Conservation (phyloP, 2,329 filamentous ascomycete genomes). For the Penicillium italicum region DNA sequence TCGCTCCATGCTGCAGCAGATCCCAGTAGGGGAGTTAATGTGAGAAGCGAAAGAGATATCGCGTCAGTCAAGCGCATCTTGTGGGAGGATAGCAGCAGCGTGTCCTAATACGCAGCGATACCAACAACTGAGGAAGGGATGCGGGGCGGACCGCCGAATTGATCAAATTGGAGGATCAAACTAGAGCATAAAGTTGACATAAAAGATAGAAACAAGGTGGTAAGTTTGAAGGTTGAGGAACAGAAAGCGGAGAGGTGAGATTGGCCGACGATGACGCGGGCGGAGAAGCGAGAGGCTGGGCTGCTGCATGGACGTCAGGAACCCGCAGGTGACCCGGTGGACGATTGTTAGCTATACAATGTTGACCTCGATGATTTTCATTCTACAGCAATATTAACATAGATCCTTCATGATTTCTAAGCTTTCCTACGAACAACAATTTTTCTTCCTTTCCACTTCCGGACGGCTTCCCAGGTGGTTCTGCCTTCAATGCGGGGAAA, state of each 20-base stretch:
- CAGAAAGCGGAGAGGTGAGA: slow-evolving; percentile 18
- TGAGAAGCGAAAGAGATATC: slow-evolving; percentile 24
- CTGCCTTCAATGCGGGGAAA: slow-evolving; percentile 3
- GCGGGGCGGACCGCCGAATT: slow-evolving; percentile 6
- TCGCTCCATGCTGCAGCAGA: slow-evolving; percentile 41
- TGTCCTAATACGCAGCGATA: slow-evolving; percentile 2
- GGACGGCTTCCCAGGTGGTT: neutral
- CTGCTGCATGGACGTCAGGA: slow-evolving; percentile 20
- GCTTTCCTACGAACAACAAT: neutral
- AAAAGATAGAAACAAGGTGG: slow-evolving; percentile 2
- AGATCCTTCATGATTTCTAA: neutral
- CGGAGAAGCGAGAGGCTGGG: slow-evolving; percentile 29
- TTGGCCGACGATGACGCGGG: slow-evolving; percentile 32
- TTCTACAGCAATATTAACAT: neutral
- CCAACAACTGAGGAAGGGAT: slow-evolving; percentile 9
- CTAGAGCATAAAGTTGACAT: neutral
- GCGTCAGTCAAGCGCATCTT: slow-evolving; percentile 29
- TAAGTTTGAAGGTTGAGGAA: slow-evolving; percentile 5
- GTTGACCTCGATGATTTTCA: neutral
- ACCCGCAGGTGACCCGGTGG: slow-evolving; percentile 4
- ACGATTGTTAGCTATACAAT: neutral
- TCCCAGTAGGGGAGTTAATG: slow-evolving; percentile 25
- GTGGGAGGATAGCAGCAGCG: slow-evolving; percentile 11
- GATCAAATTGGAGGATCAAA: neutral
- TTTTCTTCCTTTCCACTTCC: neutral